Percentiles rank a stretch among this genome's conserved stretches.
These are phyloP conservation scores for Fraxinus sp. DNA, from an alignment of 305 asterid genomes.

Conservation along the genomic window DNA sequence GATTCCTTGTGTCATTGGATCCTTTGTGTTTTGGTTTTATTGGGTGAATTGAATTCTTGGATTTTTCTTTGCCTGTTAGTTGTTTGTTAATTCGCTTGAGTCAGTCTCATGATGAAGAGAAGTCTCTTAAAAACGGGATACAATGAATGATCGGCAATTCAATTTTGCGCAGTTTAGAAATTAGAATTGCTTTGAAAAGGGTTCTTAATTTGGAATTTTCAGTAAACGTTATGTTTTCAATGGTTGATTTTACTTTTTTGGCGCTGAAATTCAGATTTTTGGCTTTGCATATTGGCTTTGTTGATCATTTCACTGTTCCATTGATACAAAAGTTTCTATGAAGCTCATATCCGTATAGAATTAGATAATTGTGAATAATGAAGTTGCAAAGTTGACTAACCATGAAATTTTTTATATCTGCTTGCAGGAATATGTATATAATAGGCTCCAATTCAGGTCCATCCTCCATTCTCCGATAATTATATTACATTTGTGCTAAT, in stretches of 20 bases:
- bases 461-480: background rate
- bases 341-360: constrained; percentile 12
- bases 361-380: constrained; percentile 4
- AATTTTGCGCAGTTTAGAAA: background rate
- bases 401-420: background rate
- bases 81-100: background rate
- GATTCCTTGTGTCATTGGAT: background rate
- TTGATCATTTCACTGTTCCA: constrained; percentile 3
- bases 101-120: background rate
- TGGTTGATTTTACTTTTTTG: background rate
- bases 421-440: constrained; percentile 82
- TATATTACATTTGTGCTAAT: background rate
- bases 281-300: background rate
- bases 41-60: background rate
- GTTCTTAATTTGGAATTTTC: background rate
- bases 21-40: background rate
- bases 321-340: constrained; percentile 24
- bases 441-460: constrained; percentile 80
- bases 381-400: constrained; percentile 34
- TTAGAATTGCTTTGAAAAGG: background rate
- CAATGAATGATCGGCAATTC: background rate
- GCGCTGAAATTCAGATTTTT: background rate
- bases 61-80: background rate
- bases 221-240: constrained; percentile 5
- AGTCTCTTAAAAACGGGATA: background rate